Evolutionary conservation across 768 basidiomycete species (phyloP).

Genomic region (Daedalea quercina): DNA sequence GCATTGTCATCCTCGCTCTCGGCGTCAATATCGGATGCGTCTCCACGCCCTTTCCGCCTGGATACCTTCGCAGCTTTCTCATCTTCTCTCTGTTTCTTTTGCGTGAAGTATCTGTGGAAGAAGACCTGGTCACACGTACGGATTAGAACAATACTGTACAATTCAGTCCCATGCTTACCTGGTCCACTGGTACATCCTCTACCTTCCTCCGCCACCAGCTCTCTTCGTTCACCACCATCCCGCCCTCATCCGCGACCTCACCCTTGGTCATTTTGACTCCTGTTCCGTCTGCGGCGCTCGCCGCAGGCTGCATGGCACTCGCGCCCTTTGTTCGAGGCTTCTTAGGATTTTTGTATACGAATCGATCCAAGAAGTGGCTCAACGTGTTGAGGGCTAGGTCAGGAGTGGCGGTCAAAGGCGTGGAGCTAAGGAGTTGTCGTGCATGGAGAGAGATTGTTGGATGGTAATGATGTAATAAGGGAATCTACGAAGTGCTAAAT

Average conservation of each 20-base stretch:
- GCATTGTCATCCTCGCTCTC: slow-evolving; percentile 25
- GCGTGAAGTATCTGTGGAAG: slow-evolving; percentile 85
- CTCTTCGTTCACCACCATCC: slow-evolving; percentile 52
- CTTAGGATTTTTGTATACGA: slow-evolving; percentile 96
- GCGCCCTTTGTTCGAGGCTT: slow-evolving; percentile 63
- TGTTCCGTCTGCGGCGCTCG: slow-evolving; percentile 47
- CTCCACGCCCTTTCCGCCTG: slow-evolving; percentile 36
- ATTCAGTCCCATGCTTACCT: slow-evolving; percentile 36
- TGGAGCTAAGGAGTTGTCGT: slow-evolving; percentile 64
- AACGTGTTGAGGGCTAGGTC: slow-evolving; percentile 92
- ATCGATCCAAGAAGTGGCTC: slow-evolving; percentile 92
- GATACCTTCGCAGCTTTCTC: slow-evolving; percentile 41
- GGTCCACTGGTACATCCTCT: slow-evolving; percentile 80
- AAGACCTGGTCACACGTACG: slow-evolving; percentile 48
- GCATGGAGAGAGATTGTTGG: slow-evolving; percentile 86
- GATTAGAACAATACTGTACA: neutral
- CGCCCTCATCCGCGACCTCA: slow-evolving; percentile 37
- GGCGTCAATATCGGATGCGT: slow-evolving; percentile 25
- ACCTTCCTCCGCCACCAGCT: slow-evolving; percentile 63
- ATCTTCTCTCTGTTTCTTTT: slow-evolving; percentile 53
- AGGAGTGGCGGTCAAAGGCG: slow-evolving; percentile 73
- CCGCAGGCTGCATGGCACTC: slow-evolving; percentile 94
- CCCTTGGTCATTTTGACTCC: slow-evolving; percentile 70
- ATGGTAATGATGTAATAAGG: slow-evolving; percentile 82
- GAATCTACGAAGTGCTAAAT: slow-evolving; percentile 33